These are phyloP conservation scores for Russula abietina DNA, from an alignment of 768 basidiomycete genomes.

Conservation along the genomic window DNA sequence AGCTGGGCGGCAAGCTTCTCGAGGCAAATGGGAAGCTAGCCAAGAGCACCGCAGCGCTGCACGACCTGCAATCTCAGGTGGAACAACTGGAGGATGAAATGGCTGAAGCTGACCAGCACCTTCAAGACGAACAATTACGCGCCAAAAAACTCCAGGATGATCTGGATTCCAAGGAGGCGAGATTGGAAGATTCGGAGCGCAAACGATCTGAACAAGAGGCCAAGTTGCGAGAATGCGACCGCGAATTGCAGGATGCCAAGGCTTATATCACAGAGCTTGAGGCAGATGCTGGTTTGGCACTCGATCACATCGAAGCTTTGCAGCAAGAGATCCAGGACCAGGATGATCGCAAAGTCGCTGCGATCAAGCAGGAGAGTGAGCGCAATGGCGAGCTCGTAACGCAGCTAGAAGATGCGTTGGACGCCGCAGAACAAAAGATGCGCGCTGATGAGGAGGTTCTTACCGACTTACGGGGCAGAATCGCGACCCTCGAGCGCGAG, in stretches of 20 bases:
- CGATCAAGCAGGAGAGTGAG: conserved; percentile 40
- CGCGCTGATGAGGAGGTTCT: conserved; percentile 51
- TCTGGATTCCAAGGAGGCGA: conserved; percentile 32
- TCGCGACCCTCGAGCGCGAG: conserved; percentile 55
- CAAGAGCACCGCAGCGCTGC: conserved; percentile 51
- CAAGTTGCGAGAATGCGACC: conserved; percentile 25
- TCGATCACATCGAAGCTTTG: conserved; percentile 49
- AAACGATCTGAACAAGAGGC: conserved; percentile 23
- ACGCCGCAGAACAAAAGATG: conserved; percentile 70
- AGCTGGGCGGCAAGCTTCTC: conserved; percentile 60
- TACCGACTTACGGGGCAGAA: conserved; percentile 43
- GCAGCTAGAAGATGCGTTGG: conserved; percentile 72
- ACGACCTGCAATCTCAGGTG: conserved; percentile 52
- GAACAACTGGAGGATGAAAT: conserved; percentile 58
- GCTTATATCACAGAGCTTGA: conserved; percentile 55
- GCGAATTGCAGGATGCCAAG: conserved; percentile 39
- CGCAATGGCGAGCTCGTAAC: conserved; percentile 48
- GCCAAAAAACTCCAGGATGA: conserved; percentile 37
- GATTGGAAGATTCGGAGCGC: conserved; percentile 27
- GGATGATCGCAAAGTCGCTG: conserved; percentile 33
- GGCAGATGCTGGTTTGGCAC: conserved; percentile 47
- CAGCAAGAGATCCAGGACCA: conserved; percentile 48
- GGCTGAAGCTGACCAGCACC: conserved; percentile 43
- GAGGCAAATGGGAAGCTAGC: conserved; percentile 59
- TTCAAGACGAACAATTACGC: conserved; percentile 47